These are phyloP conservation scores for Nicotiana benthamiana DNA, from an alignment of 257 asterid species.

Conservation along the genomic window DNA sequence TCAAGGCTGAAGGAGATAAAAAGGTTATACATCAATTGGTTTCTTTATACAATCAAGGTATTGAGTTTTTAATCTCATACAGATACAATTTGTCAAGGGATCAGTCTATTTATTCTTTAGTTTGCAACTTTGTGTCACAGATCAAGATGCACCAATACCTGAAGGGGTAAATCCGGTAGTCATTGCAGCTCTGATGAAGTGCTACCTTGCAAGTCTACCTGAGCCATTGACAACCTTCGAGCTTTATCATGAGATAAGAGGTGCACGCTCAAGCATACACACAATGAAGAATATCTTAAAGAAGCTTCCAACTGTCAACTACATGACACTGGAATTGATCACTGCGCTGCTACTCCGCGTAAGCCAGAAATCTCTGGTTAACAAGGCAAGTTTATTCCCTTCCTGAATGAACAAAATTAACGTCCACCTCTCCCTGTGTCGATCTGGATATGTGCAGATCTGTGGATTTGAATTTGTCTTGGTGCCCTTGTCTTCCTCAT, in stretches of 20 bases:
- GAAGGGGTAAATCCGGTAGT: constrained; percentile 60
- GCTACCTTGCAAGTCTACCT: constrained; percentile 86
- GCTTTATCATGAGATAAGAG: constrained; percentile 55
- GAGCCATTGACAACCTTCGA: constrained; percentile 82
- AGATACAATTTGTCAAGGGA: neutral
- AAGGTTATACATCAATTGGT: constrained; percentile 62
- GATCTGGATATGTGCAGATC: neutral
- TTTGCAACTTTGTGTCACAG: constrained; percentile 28
- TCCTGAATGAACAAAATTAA: neutral
- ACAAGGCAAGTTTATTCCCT: constrained; percentile 43
- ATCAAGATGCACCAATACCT: constrained; percentile 61
- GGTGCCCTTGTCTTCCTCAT: neutral
- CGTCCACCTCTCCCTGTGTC: neutral
- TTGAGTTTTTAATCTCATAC: neutral
- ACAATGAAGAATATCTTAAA: constrained; percentile 64
- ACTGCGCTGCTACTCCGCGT: constrained; percentile 73
- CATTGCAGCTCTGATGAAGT: constrained; percentile 74
- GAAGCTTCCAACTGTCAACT: constrained; percentile 79
- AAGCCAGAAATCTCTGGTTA: constrained; percentile 77
- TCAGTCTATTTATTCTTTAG: neutral
- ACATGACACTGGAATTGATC: constrained; percentile 78
- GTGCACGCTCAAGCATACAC: constrained; percentile 59
- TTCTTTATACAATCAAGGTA: constrained; percentile 78
- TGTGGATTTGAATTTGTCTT: neutral
- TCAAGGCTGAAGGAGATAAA: constrained; percentile 78